Evolutionary conservation across 2,329 filamentous ascomycete species (phyloP).

Genomic region (Didymosphaeria variabile): DNA sequence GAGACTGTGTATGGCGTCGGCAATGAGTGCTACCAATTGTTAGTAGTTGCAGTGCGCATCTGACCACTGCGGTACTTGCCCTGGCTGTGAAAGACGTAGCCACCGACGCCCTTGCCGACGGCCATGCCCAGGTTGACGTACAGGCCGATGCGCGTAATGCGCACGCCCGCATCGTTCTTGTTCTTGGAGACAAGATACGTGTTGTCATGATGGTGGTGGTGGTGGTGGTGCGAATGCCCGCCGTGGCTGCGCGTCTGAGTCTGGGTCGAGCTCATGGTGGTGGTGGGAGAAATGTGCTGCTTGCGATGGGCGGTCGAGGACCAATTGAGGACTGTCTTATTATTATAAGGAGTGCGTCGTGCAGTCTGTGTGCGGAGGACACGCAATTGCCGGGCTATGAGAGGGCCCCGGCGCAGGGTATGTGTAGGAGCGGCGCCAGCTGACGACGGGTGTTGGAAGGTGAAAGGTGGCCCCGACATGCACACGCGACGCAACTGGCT

Average conservation of each 20-base stretch:
- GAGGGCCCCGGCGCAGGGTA: conserved; percentile 22
- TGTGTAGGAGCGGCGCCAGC: conserved; percentile 29
- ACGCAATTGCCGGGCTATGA: conserved; percentile 34
- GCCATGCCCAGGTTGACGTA: conserved; percentile 95
- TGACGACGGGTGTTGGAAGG: conserved; percentile 30
- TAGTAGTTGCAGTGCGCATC: conserved; percentile 20
- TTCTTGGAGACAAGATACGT: conserved; percentile 81
- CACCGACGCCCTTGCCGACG: conserved; percentile 88
- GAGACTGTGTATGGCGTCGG: conserved; percentile 94
- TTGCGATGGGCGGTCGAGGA: conserved; percentile 42
- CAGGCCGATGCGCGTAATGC: conserved; percentile 89
- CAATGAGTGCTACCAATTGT: conserved; percentile 72
- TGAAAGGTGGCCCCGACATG: conserved; percentile 38
- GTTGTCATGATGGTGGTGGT: conserved; percentile 85
- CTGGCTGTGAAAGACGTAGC: conserved; percentile 94
- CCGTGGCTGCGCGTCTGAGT: conserved; percentile 45
- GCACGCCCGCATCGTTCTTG: conserved; percentile 90
- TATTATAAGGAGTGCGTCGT: conserved; percentile 17
- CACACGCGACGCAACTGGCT: conserved; percentile 43
- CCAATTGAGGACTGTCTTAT: conserved; percentile 36
- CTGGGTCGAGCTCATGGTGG: conserved; percentile 36
- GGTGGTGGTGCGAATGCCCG: conserved; percentile 67
- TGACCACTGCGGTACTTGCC: conserved; percentile 36
- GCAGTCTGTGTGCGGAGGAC: conserved; percentile 40
- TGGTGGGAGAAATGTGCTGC: conserved; percentile 39